These are phyloP conservation scores for Schwanniomyces yamadae DNA, from an alignment of 805 yeast species.

Conservation along the genomic window DNA sequence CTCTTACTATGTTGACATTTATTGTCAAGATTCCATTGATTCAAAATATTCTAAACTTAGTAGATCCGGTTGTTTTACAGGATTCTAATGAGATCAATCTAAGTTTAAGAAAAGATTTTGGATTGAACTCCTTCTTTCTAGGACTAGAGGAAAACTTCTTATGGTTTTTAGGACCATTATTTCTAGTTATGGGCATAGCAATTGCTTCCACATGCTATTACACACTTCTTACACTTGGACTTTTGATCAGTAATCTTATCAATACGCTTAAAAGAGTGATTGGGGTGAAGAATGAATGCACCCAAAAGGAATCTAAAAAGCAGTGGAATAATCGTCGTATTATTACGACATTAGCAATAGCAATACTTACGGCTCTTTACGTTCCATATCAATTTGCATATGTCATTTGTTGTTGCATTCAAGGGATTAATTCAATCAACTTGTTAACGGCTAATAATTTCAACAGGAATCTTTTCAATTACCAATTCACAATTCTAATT, in stretches of 20 bases:
- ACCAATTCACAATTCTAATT: slow-evolving; percentile 59
- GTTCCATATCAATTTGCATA: slow-evolving; percentile 83
- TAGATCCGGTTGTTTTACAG: slow-evolving; percentile 56
- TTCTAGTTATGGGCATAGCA: slow-evolving; percentile 46
- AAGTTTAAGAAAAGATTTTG: slow-evolving; percentile 31
- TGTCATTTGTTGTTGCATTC: slow-evolving; percentile 58
- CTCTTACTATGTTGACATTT: slow-evolving; percentile 39
- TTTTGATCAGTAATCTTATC: slow-evolving; percentile 2
- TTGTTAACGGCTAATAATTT: slow-evolving; percentile 5
- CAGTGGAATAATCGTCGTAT: slow-evolving; percentile 13
- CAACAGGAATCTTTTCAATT: slow-evolving; percentile 46
- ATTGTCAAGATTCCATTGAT: slow-evolving; percentile 31
- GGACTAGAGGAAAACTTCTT: slow-evolving; percentile 61
- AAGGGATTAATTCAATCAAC: slow-evolving; percentile 51
- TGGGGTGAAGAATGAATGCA: neutral
- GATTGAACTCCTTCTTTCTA: slow-evolving; percentile 58
- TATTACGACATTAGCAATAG: slow-evolving; percentile 39
- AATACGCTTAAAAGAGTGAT: neutral
- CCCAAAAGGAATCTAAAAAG: neutral
- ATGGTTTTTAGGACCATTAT: slow-evolving; percentile 60
- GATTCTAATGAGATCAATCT: slow-evolving; percentile 45
- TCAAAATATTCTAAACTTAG: slow-evolving; percentile 37
- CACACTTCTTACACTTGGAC: slow-evolving; percentile 14
- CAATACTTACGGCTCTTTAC: slow-evolving; percentile 58
- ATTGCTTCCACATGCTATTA: slow-evolving; percentile 40